These are phyloP conservation scores for Canavalia ensiformis DNA, from an alignment of 306 rosid genomes.

Conservation along the genomic window DNA sequence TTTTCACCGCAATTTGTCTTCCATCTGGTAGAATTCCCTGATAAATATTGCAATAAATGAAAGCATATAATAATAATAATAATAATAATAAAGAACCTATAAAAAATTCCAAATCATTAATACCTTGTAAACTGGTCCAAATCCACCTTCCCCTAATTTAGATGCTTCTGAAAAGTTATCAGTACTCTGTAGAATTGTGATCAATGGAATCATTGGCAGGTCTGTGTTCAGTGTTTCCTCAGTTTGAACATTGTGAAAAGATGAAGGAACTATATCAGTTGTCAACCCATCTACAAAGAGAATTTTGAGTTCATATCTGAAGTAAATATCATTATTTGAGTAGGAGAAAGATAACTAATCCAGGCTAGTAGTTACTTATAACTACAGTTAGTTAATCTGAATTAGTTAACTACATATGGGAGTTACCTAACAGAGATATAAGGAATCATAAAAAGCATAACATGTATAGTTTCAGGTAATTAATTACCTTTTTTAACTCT, in stretches of 20 bases:
- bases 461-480: not conserved
- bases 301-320: not conserved
- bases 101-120: not conserved
- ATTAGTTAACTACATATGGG: no score
- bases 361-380: no score
- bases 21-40: conserved; percentile 65
- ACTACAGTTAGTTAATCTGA: no score
- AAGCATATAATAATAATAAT: not conserved
- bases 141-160: conserved; percentile 49
- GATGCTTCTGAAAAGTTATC: conserved; percentile 52
- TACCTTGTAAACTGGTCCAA: conserved; percentile 7
- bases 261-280: not conserved
- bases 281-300: not conserved
- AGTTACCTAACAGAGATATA: no score
- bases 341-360: no score
- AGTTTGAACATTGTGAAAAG: not conserved
- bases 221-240: conserved; percentile 33
- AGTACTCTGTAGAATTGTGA: conserved; percentile 3
- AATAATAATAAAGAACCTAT: not conserved
- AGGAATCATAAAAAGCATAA: not conserved
- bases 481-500: not conserved
- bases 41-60: not conserved
- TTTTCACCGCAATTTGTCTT: conserved; percentile 60
- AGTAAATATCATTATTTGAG: not conserved
- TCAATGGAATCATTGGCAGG: conserved; percentile 46